Evolutionary conservation across 495 filamentous ascomycete species (phyloP).

Genomic region (Aspergillus bertholletiae): DNA sequence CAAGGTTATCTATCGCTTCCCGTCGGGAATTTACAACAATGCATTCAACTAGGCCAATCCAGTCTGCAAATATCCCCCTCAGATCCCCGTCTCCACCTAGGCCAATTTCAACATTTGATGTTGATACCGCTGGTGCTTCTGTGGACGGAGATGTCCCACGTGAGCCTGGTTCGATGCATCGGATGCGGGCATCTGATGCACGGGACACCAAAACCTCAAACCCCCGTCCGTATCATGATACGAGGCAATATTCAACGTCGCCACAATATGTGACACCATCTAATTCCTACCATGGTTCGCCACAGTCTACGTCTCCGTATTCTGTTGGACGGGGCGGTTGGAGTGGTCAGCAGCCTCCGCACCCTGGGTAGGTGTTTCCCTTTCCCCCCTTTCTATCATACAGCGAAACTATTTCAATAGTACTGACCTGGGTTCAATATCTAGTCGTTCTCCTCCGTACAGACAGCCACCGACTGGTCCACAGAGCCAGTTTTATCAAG

Average conservation of each 20-base stretch:
- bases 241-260: slow-evolving; percentile 52
- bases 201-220: slow-evolving; percentile 27
- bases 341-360: slow-evolving; percentile 48
- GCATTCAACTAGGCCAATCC: slow-evolving; percentile 27
- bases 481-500: slow-evolving; percentile 53
- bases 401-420: not conserved
- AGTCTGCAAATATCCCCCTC: slow-evolving; percentile 21
- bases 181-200: slow-evolving; percentile 29
- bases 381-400: not conserved
- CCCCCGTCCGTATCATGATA: slow-evolving; percentile 36
- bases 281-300: slow-evolving; percentile 64
- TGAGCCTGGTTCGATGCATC: slow-evolving; percentile 36
- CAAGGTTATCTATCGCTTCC: slow-evolving; percentile 30
- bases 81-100: slow-evolving; percentile 41
- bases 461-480: slow-evolving; percentile 42
- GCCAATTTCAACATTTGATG: slow-evolving; percentile 31
- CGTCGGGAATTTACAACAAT: slow-evolving; percentile 25
- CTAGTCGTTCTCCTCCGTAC: slow-evolving; percentile 48
- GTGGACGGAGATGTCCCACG: slow-evolving; percentile 22
- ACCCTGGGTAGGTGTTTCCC: slow-evolving; percentile 52
- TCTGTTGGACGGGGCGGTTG: slow-evolving; percentile 52
- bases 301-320: slow-evolving; percentile 64
- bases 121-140: slow-evolving; percentile 21
- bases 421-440: not conserved
- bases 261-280: slow-evolving; percentile 56